Percentiles rank a stretch among this genome's conserved stretches.
phyloP scores from a whole-genome alignment of 441 rosid genomes.

The Gossypium schwendimanii region DNA sequence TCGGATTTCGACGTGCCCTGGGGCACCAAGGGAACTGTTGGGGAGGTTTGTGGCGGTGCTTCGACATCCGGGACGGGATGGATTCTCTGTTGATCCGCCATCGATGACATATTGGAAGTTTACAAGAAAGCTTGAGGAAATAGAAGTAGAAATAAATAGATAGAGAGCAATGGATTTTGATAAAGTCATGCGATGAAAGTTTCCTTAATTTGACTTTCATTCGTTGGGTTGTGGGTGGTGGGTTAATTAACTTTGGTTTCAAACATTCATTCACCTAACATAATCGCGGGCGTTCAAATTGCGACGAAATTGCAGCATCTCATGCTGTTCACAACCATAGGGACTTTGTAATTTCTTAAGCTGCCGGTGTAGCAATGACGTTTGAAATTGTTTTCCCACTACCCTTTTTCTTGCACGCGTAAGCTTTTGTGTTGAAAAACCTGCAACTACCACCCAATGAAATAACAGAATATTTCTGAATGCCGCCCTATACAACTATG shows the following conservation, averaged over 20 bases:
- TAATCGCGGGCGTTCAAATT: not conserved
- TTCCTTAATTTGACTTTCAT: not conserved
- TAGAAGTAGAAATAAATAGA: not conserved
- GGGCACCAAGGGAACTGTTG: constrained; percentile 51
- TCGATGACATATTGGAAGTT: not conserved
- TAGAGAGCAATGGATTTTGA: not conserved
- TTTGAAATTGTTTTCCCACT: not conserved
- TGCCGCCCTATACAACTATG: not conserved
- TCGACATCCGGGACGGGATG: constrained; percentile 58
- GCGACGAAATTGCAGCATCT: not conserved
- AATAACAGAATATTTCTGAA: not conserved
- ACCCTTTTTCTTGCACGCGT: not conserved
- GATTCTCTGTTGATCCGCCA: constrained; percentile 61
- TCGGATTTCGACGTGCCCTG: constrained; percentile 44
- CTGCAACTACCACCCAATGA: not conserved
- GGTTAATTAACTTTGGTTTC: not conserved
- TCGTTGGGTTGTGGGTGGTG: no score
- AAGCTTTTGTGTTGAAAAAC: not conserved
- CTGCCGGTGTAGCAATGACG: not conserved
- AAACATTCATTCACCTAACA: not conserved
- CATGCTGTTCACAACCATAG: not conserved
- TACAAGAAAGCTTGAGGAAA: not conserved
- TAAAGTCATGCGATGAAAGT: not conserved
- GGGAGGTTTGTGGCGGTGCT: constrained; percentile 28
- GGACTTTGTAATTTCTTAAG: not conserved